Percentiles rank a stretch among this genome's conserved stretches.
Evolutionary conservation across 2,329 filamentous ascomycete genomes (phyloP).

Genomic region (Blumeriella jaapii): DNA sequence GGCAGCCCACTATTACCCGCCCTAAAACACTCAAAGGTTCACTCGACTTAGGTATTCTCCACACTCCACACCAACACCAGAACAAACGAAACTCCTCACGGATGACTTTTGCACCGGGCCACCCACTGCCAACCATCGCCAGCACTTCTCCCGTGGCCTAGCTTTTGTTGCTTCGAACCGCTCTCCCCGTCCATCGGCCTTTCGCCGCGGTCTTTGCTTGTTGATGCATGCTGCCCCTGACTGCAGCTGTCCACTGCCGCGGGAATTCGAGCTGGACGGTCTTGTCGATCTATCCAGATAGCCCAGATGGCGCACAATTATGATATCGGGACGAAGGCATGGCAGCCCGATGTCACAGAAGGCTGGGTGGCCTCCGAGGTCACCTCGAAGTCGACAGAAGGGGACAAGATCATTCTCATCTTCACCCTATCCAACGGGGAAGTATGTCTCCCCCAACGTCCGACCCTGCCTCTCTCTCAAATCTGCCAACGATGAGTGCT

Average conservation of each 20-base stretch:
- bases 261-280: slow-evolving; percentile 10
- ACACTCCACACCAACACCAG: neutral
- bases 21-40: too few relatives aligned
- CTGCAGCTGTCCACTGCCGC: slow-evolving; percentile 14
- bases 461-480: neutral
- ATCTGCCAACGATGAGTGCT: slow-evolving; percentile 17
- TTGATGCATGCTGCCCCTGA: slow-evolving; percentile 8
- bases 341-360: slow-evolving; percentile 93
- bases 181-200: neutral
- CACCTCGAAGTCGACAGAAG: slow-evolving; percentile 69
- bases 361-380: slow-evolving; percentile 98
- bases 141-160: neutral
- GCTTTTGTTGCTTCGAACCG: neutral
- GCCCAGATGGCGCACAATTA: slow-evolving; percentile 76
- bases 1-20: too few relatives aligned
- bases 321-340: slow-evolving; percentile 92
- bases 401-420: slow-evolving; percentile 75
- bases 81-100: neutral
- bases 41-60: too few relatives aligned
- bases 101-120: slow-evolving; percentile 1
- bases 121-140: slow-evolving; percentile 1
- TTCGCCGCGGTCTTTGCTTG: neutral
- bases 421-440: slow-evolving; percentile 91
- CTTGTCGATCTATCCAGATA: slow-evolving; percentile 11
- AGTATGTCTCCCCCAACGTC: slow-evolving; percentile 39